These are phyloP conservation scores for Trichocomaceae sp. DNA, from an alignment of 2,329 filamentous ascomycete species.

Conservation along the genomic window DNA sequence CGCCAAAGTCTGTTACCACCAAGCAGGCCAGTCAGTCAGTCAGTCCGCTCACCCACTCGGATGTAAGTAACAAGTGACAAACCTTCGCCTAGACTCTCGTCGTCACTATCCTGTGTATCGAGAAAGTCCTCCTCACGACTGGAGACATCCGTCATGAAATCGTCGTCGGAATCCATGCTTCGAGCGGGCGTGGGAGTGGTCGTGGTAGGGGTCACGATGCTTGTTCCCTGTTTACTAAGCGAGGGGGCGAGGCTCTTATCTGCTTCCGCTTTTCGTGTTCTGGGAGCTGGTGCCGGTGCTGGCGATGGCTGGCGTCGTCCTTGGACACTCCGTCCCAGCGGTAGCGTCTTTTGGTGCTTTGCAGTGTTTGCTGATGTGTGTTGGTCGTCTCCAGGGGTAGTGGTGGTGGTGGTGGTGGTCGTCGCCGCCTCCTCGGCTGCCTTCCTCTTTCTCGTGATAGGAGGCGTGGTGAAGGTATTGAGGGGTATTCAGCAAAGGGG, in stretches of 20 bases:
- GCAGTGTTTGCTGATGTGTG: slow-evolving; percentile 5
- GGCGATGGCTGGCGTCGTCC: background rate
- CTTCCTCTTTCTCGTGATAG: slow-evolving; percentile 48
- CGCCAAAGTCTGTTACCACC: slow-evolving; percentile 46
- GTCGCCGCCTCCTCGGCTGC: slow-evolving; percentile 41
- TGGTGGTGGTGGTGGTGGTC: slow-evolving; percentile 21
- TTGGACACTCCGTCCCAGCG: slow-evolving; percentile 20
- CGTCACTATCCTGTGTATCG: slow-evolving; percentile 64
- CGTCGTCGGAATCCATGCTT: slow-evolving; percentile 92
- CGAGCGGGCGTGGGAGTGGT: slow-evolving; percentile 40
- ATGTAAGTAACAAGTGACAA: background rate
- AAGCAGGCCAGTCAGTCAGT: background rate
- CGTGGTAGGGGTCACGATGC: slow-evolving; percentile 36
- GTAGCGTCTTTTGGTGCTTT: slow-evolving; percentile 18
- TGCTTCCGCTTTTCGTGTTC: background rate
- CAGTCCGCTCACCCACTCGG: background rate
- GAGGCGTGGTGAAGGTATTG: slow-evolving; percentile 45
- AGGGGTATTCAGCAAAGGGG: background rate
- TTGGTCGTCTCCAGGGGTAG: slow-evolving; percentile 22
- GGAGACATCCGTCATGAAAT: slow-evolving; percentile 78
- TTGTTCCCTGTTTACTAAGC: slow-evolving; percentile 23
- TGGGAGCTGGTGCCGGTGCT: background rate
- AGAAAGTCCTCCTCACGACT: slow-evolving; percentile 63
- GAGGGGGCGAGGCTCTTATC: slow-evolving; percentile 11
- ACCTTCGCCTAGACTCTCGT: slow-evolving; percentile 48